Conservation (phyloP, 352 stramenopile species). For the Phytophthora vignae region DNA sequence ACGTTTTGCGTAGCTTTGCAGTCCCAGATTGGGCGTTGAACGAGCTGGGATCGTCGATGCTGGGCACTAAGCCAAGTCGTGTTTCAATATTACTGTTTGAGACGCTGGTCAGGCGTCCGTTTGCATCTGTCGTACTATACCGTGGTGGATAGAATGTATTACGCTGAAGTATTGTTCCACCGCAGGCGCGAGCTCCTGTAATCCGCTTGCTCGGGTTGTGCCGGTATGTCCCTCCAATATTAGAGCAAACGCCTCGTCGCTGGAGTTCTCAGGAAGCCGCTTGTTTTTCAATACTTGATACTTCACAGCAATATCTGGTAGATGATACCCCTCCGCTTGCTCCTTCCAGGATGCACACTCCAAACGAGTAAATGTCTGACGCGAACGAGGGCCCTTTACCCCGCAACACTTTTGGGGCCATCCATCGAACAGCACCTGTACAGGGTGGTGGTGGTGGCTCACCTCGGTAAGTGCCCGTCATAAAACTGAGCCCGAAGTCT, state of each 20-base stretch:
- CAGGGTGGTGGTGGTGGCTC: not conserved
- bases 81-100: too few species aligned
- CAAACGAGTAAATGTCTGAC: constrained; percentile 1
- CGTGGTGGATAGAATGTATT: too few species aligned
- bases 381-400: not conserved
- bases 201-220: not conserved
- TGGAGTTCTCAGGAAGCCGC: not conserved
- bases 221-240: not conserved
- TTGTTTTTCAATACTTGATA: not conserved
- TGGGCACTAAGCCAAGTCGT: too few species aligned
- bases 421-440: not conserved
- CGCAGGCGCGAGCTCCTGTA: not conserved
- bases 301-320: not conserved
- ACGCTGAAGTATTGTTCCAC: too few species aligned
- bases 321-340: not conserved
- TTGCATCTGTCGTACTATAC: too few species aligned
- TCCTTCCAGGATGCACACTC: not conserved
- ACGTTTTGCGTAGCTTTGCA: too few species aligned
- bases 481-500: not conserved
- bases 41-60: too few species aligned
- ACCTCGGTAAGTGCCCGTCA: not conserved
- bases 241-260: not conserved
- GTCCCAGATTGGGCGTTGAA: too few species aligned
- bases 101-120: too few species aligned
- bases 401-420: not conserved